These are phyloP conservation scores for Ramularia endophylla DNA, from an alignment of 2,329 filamentous ascomycete genomes.

Conservation along the genomic window DNA sequence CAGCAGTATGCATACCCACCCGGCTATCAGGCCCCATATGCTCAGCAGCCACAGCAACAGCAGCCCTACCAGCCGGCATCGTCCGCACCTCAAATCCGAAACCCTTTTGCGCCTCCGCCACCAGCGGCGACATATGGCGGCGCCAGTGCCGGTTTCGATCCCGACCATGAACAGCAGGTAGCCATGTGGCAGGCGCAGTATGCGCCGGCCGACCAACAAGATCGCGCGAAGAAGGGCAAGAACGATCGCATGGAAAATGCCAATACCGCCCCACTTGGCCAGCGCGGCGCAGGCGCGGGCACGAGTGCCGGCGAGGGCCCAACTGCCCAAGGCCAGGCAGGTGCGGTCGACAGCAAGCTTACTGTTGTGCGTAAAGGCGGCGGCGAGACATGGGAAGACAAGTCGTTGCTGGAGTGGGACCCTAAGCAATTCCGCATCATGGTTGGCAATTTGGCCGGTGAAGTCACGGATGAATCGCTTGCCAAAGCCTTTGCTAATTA, in stretches of 20 bases:
- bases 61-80: slow-evolving; percentile 24
- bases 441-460: slow-evolving; percentile 92
- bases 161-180: slow-evolving; percentile 85
- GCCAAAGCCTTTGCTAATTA: slow-evolving; percentile 91
- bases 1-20: slow-evolving; percentile 19
- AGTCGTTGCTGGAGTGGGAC: slow-evolving; percentile 89
- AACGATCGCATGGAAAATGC: slow-evolving; percentile 13
- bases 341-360: slow-evolving; percentile 12
- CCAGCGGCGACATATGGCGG: slow-evolving; percentile 30
- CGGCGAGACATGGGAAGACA: slow-evolving; percentile 87
- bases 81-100: slow-evolving; percentile 65
- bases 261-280: slow-evolving; percentile 13
- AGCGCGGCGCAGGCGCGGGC: slow-evolving; percentile 12
- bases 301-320: slow-evolving; percentile 3
- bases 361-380: slow-evolving; percentile 86
- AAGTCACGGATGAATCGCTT: slow-evolving; percentile 93
- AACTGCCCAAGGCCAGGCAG: slow-evolving; percentile 10
- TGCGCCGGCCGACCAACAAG: slow-evolving; percentile 17
- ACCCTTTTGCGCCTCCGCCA: slow-evolving; percentile 63
- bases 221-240: slow-evolving; percentile 12
- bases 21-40: slow-evolving; percentile 37
- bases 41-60: slow-evolving; percentile 30
- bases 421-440: slow-evolving; percentile 91
- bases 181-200: slow-evolving; percentile 78
- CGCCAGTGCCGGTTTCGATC: slow-evolving; percentile 49